Base-by-base conservation (phyloP, 2,329 filamentous ascomycete species). In the Lasiodiplodia hormozganensis region DNA sequence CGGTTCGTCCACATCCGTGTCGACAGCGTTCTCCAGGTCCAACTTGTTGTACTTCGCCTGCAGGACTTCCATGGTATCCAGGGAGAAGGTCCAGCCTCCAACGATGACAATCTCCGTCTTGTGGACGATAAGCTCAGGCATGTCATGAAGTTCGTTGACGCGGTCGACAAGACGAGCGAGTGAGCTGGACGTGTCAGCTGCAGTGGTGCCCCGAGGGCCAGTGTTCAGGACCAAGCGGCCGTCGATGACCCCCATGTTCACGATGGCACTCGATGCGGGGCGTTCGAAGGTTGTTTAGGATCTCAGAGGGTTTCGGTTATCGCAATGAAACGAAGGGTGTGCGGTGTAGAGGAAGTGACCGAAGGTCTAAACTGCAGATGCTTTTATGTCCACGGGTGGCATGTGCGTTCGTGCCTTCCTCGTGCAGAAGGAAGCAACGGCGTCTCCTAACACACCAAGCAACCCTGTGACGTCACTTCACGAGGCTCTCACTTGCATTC, bases 31-130 rank as follows among this genome's bases (percentile, higher is more conserved):
- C 18, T 68, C 62, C 10, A 56, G 51, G 16, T 69, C 62, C 14
- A 62, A 57, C n/a, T 67, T 51, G 54, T 54, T 56, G 56, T 49
- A 67, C 43, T 52, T 52, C 7, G 54, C 54, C 54, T 67, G 14
- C 16, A 67, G 23, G 8, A 36, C 49, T 16, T 36, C 43, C 53
- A 60, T 58, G 28, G 54, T 28, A 10, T 67, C 65, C 6, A 36
- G 38, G 6, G 68, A 31, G 14, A 69, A 58, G 16, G 64, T 71
- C 74, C 74, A 77, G 3, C 73, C 70, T 7, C 76, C 76, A 1
- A 74, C 34, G 21, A 78, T 64, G 52, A 77, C 75, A 5, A 78
- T 57, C 65, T 76, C 76, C 2, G 69, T 76, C 0, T 69, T 68
- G 11, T 52, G 40, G 36, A 49, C 36, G 7, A 70, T 52, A 2